Conservation (phyloP, 1,139 yeast species). For the Pichia sp. region DNA sequence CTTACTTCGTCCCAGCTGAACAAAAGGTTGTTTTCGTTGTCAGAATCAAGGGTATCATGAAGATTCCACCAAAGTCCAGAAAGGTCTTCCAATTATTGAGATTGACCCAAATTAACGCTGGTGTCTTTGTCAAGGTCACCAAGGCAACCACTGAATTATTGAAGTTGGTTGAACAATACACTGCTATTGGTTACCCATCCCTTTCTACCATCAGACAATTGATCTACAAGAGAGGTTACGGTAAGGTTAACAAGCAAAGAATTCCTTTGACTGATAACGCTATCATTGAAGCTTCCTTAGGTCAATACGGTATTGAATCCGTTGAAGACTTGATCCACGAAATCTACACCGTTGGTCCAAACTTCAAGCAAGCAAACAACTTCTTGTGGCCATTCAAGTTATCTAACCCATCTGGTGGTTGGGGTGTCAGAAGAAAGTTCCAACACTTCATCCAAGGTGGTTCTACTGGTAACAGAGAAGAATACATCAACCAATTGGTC, state of each 20-base stretch:
- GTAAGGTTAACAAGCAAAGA: constrained; percentile 99
- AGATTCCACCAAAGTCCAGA: constrained; percentile 99
- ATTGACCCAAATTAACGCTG: constrained; percentile 97
- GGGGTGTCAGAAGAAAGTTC: constrained; percentile 99
- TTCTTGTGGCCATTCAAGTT: constrained; percentile 99
- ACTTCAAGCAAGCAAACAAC: constrained; percentile 99
- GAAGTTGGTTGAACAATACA: constrained; percentile 97
- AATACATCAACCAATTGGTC: constrained; percentile 95
- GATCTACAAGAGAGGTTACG: constrained; percentile 99
- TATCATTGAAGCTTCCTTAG: constrained; percentile 88
- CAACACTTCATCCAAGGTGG: constrained; percentile 99
- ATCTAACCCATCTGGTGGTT: constrained; percentile 99
- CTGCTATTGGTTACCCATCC: constrained; percentile 99
- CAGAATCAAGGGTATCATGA: constrained; percentile 99
- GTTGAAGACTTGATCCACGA: constrained; percentile 98
- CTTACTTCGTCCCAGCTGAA: constrained; percentile 97
- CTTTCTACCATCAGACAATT: constrained; percentile 93
- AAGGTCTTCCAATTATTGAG: constrained; percentile 97
- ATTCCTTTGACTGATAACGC: constrained; percentile 90
- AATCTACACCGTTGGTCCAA: constrained; percentile 98
- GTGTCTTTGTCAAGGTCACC: constrained; percentile 97
- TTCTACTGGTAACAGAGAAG: constrained; percentile 99
- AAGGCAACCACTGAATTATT: constrained; percentile 97
- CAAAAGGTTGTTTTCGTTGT: constrained; percentile 93
- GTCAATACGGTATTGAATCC: constrained; percentile 94